phyloP scores from a whole-genome alignment of 1,284 basidiomycete species.

The Ceratobasidium sp. region DNA sequence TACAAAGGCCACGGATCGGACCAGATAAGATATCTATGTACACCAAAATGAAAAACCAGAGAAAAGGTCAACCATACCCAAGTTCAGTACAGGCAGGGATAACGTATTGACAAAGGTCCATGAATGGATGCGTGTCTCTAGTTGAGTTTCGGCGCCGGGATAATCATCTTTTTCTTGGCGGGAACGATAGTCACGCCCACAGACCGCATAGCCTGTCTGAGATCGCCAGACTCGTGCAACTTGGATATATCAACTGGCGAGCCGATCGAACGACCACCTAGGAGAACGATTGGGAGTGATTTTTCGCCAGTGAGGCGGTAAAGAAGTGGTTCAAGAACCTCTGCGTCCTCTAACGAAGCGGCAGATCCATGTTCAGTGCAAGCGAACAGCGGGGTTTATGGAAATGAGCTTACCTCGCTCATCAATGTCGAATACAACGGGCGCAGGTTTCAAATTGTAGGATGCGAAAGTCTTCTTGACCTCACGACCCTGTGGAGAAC shows the following conservation, averaged over 20 bases:
- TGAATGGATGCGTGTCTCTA: neutral
- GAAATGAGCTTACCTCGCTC: constrained; percentile 57
- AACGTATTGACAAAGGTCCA: neutral
- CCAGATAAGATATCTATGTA: neutral
- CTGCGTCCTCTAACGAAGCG: constrained; percentile 53
- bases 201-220: constrained; percentile 59
- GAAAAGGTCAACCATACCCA: neutral
- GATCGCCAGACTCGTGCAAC: constrained; percentile 59
- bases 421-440: constrained; percentile 78
- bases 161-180: constrained; percentile 57
- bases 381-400: neutral
- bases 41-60: constrained; percentile 2
- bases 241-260: constrained; percentile 62
- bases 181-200: constrained; percentile 66
- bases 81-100: constrained; percentile 1
- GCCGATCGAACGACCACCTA: constrained; percentile 68
- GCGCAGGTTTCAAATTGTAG: constrained; percentile 68
- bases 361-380: constrained; percentile 48
- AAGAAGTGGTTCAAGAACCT: constrained; percentile 57
- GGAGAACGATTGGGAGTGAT: constrained; percentile 72
- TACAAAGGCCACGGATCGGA: neutral
- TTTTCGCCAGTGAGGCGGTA: constrained; percentile 61
- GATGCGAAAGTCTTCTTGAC: constrained; percentile 65
- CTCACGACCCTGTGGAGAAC: constrained; percentile 70
- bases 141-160: constrained; percentile 25